Conservation (phyloP, 345 rosid species). For the Aquilaria malaccensis region DNA sequence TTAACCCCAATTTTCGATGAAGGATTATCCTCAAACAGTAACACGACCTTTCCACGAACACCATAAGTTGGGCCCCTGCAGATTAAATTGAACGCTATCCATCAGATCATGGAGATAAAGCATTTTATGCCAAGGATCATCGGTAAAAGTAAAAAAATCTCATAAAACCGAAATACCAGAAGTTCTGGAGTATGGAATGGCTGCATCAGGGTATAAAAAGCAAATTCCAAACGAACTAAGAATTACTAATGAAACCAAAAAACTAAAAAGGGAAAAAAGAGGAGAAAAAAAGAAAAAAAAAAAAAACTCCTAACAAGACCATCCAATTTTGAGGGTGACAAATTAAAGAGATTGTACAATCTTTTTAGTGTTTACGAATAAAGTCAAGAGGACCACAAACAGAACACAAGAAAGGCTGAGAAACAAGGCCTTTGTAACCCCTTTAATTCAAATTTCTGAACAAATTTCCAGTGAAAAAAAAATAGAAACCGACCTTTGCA, state of each 20-base stretch:
- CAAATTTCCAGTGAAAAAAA: too few species aligned
- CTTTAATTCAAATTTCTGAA: too few species aligned
- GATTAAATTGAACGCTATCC: conserved; percentile 5
- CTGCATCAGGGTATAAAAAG: too few species aligned
- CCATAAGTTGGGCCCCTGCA: conserved; percentile 67
- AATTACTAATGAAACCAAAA: too few species aligned
- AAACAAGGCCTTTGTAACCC: too few species aligned
- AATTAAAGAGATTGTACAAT: background rate
- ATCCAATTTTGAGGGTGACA: background rate
- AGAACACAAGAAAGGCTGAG: background rate
- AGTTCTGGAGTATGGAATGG: too few species aligned
- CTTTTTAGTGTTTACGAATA: background rate
- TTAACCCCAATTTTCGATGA: conserved; percentile 77
- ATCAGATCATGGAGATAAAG: conserved; percentile 5
- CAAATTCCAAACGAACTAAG: too few species aligned
- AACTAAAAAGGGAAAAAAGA: background rate
- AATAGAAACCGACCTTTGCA: too few species aligned
- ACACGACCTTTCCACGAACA: conserved; percentile 56
- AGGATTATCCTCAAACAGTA: conserved; percentile 66
- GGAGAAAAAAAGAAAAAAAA: background rate
- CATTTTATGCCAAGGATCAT: background rate
- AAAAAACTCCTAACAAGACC: background rate
- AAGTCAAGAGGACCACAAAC: too few species aligned
- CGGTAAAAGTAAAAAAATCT: background rate
- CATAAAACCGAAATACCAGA: too few species aligned